Evolutionary conservation across 1,139 yeast genomes (phyloP).

Genomic region (Saccharomyces uvarum): DNA sequence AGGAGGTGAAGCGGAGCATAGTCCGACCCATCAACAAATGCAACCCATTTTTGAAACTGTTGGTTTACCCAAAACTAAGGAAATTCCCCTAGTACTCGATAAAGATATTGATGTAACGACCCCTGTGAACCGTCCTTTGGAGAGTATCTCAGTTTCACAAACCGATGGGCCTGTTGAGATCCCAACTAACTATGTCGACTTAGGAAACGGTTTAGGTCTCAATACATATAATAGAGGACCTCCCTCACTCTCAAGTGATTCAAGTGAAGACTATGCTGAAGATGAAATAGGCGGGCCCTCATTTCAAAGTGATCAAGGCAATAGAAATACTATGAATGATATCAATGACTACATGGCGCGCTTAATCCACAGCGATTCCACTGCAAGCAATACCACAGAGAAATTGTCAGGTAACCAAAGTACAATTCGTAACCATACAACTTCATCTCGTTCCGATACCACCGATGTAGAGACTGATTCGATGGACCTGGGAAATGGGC

Average conservation of each 20-base stretch:
- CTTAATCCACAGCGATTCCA: constrained; percentile 17
- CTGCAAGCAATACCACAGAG: background rate
- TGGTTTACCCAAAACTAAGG: background rate
- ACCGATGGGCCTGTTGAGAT: background rate
- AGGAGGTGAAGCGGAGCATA: background rate
- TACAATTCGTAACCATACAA: background rate
- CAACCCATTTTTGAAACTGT: background rate
- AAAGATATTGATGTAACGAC: background rate
- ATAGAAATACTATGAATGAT: constrained; percentile 14
- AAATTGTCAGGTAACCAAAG: background rate
- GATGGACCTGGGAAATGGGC: constrained; percentile 31
- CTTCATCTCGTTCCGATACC: background rate
- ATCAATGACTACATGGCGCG: constrained; percentile 27
- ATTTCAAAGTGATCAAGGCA: constrained; percentile 7
- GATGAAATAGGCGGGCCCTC: constrained; percentile 8
- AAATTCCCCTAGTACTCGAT: background rate
- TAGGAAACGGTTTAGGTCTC: constrained; percentile 31
- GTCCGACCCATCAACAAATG: background rate
- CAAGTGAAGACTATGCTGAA: constrained; percentile 17
- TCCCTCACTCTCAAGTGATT: constrained; percentile 27
- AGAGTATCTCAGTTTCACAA: background rate
- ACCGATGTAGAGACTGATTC: constrained; percentile 10
- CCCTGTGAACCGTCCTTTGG: background rate
- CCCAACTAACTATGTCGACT: constrained; percentile 19
- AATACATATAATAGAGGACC: constrained; percentile 29